Evolutionary conservation across 129 eudicot genomes (phyloP), one percentile per base, ranked within the genome.

Genomic region (Flaveria ramosissima): DNA sequence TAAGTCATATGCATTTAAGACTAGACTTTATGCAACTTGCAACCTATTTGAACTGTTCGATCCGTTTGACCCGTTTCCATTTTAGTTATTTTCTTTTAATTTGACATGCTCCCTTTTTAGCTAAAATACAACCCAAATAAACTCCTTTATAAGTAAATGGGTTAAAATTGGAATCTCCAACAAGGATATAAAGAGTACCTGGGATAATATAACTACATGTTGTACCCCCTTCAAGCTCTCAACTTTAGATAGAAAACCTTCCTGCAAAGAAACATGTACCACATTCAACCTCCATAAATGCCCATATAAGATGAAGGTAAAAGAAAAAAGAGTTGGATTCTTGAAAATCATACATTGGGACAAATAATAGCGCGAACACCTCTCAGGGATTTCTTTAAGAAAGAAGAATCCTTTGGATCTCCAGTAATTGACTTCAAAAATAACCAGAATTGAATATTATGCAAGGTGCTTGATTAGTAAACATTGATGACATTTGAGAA

Each of bases 331-430:
- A 66, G 42, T 46, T 23, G 42, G 71, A 66, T 9, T 71, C 19
- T 43, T 17, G 60, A 64, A 23, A 23, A 64, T 70, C 93, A 76
- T 91, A 94, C 99, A 60, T 55, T 84, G 59, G 97, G 90, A 82
- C 99, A 91, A 75, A 94, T 89, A 51, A 94, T 71, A 53, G 99
- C 86, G 36, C 96, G 90, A 72, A 87, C 93, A 6, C 99, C 96
- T 82, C 87, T 87, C 64, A 91, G 78, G 53, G 96, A 89, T 84
- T 87, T 94, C 85, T 84, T 89, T 77, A 80, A 12, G 76, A 86
- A 83, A 14, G 83, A 66, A 20, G 80, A 60, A 70, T 91, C 92
- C 76, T 86, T 94, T 41, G 87, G 81, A 69, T 87, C 97, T 73
- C 97, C 93, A 0, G 92, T 83, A 47, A 91, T 63, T 9, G 97